Base-by-base conservation (phyloP, 2,329 filamentous ascomycete genomes). In the Lasiodiplodia citricola region DNA sequence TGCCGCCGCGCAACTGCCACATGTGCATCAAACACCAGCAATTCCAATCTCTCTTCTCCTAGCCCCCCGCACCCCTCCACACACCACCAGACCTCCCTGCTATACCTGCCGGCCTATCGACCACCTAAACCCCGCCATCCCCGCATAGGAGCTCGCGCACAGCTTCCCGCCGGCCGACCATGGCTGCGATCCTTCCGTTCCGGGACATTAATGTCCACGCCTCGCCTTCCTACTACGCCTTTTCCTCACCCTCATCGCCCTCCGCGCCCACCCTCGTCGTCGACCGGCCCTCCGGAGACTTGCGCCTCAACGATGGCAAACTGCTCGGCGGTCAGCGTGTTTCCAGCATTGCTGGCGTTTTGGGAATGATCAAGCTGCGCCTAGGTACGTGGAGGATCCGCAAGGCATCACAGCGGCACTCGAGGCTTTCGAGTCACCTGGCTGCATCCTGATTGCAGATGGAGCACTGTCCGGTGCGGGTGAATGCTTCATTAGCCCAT, bases 131-230 rank as follows among this genome's bases (percentile, higher is more conserved):
- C 55, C 21, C 66, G 35, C 50, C 44, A 18, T 47, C n/a, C 35
- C 37, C 21, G 66, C 57, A 18, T 28, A 41, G 56, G 56, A 60
- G 66, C 44, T 35, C 31, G 31, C 31, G 6, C 8, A 11, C 47
- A 8, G 47, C 41, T 31, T 25, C 47, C 31, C 56, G 31, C 37
- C 57, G 31, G 56, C 47, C 58, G 37, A 31, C 68, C 67, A 88
- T 87, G 86, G 83, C 82, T 72, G 79, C 80, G 68, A 79, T 82
- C 67, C 83, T 91, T 68, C 96, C 95, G 25, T 99, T 94, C 82
- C 89, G 95, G 78, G 96, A 99, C 85, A 96, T 98, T 85, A 99
- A 98, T 81, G 90, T 99, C 80, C 94, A 97, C 81, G 92, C 94
- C 73, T 94, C 95, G 65, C 87, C 92, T 75, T 93, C 95, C 75